These are phyloP conservation scores for Alternaria viburni DNA, from an alignment of 2,329 filamentous ascomycete genomes.

Conservation along the genomic window DNA sequence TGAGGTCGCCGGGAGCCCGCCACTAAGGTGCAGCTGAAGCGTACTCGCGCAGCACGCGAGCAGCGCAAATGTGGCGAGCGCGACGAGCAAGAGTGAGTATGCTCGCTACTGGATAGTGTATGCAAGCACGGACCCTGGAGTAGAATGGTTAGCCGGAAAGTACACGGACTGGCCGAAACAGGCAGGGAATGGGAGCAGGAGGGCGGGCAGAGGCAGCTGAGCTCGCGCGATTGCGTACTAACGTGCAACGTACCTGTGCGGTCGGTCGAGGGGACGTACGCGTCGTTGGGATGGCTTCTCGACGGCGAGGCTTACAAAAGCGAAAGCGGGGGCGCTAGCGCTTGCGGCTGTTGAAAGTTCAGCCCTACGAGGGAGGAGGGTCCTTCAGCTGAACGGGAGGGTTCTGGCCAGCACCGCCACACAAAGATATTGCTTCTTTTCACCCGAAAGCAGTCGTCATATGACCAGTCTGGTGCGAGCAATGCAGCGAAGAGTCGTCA, in stretches of 20 bases:
- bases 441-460: constrained; percentile 5
- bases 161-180: constrained; percentile 30
- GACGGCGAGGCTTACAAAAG: constrained; percentile 25
- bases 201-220: constrained; percentile 8
- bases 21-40: constrained; percentile 45
- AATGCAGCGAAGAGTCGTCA: constrained; percentile 7
- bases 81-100: constrained; percentile 17
- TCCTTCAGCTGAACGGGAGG: constrained; percentile 14
- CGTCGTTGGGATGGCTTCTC: constrained; percentile 13
- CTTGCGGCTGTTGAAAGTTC: constrained; percentile 11
- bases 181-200: constrained; percentile 20
- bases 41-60: constrained; percentile 29
- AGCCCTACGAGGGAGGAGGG: constrained; percentile 11
- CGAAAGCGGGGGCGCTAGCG: constrained; percentile 19
- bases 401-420: constrained; percentile 31
- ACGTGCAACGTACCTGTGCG: constrained; percentile 18
- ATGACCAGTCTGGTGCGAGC: not conserved
- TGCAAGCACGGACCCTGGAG: constrained; percentile 25
- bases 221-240: constrained; percentile 6
- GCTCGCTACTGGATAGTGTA: constrained; percentile 25
- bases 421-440: constrained; percentile 13
- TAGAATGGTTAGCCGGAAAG: constrained; percentile 10
- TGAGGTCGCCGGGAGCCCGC: constrained; percentile 35
- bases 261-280: constrained; percentile 5
- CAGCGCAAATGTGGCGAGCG: constrained; percentile 39